Evolutionary conservation across 2,329 filamentous ascomycete genomes (phyloP), one percentile per base, ranked within the genome.

Genomic region (Zymoseptoria pseudotritici): DNA sequence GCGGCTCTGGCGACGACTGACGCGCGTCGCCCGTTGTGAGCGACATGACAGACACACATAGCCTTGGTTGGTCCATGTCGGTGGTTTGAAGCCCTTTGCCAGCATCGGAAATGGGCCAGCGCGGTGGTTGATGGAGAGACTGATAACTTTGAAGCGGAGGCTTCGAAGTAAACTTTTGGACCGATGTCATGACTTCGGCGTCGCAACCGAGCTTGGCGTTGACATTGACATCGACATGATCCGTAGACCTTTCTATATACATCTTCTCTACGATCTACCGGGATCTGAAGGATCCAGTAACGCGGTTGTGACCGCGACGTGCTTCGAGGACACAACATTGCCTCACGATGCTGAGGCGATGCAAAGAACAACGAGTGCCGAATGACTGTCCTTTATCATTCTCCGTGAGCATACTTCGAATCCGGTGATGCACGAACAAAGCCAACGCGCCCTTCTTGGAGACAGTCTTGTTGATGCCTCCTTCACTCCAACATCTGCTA

Each of bases 11-110:
- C 53, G 59, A 20, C 50, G 59, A 21, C 52, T 60, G 21, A n/a
- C 17, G 17, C 17, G 53, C 51, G 51, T 50, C 52, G 53, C 60
- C 21, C 59, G 50, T 55, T 65, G 61, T 24, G 54, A 63, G 13
- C 65, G 63, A 61, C 65, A 66, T 3, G 63, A 59, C 22, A 59
- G 57, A 54, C 64, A 66, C 46, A 66, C 61, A 50, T 65, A 58
- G 51, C 60, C 63, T 56, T 61, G 61, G 24, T 49, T 58, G 59
- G 58, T 67, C 63, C 63, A 63, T 66, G 56, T 57, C 59, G 55
- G 63, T 54, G 57, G 26, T 29, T 62, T 62, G 11, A 58, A 53
- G 17, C 46, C 50, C 24, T 58, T 59, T 54, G 58, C 58, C 62
- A 66, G 64, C 64, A 66, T 66, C 57, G 59, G 53, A 31, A 17